phyloP scores from a whole-genome alignment of 2,329 filamentous ascomycete species.

The Parafenestella ontariensis region DNA sequence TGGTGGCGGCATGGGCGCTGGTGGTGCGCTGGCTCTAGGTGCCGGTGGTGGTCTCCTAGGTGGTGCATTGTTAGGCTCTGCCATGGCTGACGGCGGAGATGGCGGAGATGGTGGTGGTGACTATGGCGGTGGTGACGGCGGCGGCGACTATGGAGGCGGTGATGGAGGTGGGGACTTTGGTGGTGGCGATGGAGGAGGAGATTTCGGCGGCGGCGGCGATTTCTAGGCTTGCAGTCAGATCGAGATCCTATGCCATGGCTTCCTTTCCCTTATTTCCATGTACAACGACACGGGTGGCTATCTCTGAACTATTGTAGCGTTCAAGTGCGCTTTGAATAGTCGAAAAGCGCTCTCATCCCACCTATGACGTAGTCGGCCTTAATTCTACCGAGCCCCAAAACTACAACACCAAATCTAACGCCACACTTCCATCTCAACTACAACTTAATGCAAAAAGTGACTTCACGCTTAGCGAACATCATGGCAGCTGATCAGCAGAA shows the following conservation, averaged over 20 bases:
- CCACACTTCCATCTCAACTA: constrained; percentile 16
- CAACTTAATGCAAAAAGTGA: constrained; percentile 29
- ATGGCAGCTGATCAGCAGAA: constrained; percentile 36
- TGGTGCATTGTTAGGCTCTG: constrained; percentile 73
- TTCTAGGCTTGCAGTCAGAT: constrained; percentile 10
- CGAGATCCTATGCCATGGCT: not conserved
- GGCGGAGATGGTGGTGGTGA: constrained; percentile 18
- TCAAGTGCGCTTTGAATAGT: not conserved
- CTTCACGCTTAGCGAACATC: constrained; percentile 19
- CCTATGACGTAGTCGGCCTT: constrained; percentile 31
- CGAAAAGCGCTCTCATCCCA: not conserved
- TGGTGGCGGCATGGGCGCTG: constrained; percentile 68
- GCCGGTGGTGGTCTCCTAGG: constrained; percentile 82
- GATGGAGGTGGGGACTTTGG: constrained; percentile 36
- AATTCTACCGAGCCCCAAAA: constrained; percentile 13
- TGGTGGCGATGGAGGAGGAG: constrained; percentile 28
- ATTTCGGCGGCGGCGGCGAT: constrained; percentile 36
- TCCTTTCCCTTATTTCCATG: not conserved
- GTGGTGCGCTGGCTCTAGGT: constrained; percentile 78
- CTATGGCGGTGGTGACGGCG: constrained; percentile 24
- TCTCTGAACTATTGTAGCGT: not conserved
- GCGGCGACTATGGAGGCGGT: constrained; percentile 29
- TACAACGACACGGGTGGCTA: not conserved
- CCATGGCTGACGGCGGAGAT: constrained; percentile 58
- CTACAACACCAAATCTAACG: constrained; percentile 16